Evolutionary conservation across 2,329 filamentous ascomycete species (phyloP), one percentile per base, ranked within the genome.

Genomic region (Akanthomyces lecanii): DNA sequence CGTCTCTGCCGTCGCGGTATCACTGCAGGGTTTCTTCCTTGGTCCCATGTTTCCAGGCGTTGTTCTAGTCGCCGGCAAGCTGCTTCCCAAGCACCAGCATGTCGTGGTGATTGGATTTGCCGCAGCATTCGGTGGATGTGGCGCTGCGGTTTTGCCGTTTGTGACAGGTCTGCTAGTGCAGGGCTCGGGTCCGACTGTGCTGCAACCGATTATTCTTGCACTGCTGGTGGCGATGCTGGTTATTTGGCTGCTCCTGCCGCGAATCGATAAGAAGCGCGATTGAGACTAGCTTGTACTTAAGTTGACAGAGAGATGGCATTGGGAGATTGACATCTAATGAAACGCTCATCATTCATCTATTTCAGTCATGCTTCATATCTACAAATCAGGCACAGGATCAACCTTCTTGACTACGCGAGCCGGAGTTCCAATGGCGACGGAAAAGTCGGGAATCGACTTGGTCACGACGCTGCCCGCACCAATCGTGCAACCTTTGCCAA

Each of bases 51-150:
- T 93, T 73, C 89, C 90, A 0, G 88, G 87, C 3, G 88, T 83
- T 0, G 81, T 94, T 1, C 85, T 92, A 0, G 86, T 85, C 3
- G 85, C 87, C 33, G 91, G 89, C 0, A 90, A 89, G 68, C 78
- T 77, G 3, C 79, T 95, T 2, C 91, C 90, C 0, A 81, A 82
- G 50, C 83, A 90, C 64, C 76, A 92, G n/a, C 91, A 95, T 70
- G 89, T 94, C 38, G 84, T 83, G 25, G 84, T 87, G 0, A 91
- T 95, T 67, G 90, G 90, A 0, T 94, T 95, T 67, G 87, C 88
- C 1, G 85, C 89, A 1, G 89, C 90, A 0, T 86, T 93, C 72
- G 91, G 91, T 0, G 88, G 89, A 0, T 83, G 82, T 28, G 91
- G 91, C 1, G 89, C 88, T 0, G 88, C 89, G 0, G 71, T 87